phyloP scores from a whole-genome alignment of 2,329 filamentous ascomycete species.

The Emericellopsis cladophorae region DNA sequence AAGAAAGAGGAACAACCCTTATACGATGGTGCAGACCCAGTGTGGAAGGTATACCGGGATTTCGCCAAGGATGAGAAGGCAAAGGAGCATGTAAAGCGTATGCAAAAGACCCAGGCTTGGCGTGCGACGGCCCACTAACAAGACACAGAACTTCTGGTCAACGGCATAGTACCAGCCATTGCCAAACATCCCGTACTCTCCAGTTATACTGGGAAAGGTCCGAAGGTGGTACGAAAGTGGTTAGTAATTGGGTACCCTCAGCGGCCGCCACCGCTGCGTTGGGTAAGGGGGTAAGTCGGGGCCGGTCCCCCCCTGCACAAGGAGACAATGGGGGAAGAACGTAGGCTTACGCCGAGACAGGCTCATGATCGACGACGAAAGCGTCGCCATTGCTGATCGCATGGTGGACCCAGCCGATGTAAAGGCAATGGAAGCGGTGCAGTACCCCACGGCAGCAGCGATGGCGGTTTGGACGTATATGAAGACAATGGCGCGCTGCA shows the following conservation, averaged over 20 bases:
- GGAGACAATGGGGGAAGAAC: constrained; percentile 8
- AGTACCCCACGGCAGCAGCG: constrained; percentile 41
- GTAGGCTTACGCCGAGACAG: constrained; percentile 15
- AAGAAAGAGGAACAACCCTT: constrained; percentile 31
- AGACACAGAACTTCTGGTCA: constrained; percentile 21
- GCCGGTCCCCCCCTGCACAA: not conserved
- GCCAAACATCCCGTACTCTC: constrained; percentile 27
- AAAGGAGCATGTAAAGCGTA: constrained; percentile 33
- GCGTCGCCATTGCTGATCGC: constrained; percentile 31
- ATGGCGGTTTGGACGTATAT: constrained; percentile 33
- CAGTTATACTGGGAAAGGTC: constrained; percentile 26
- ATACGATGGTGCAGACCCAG: constrained; percentile 45
- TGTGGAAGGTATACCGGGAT: constrained; percentile 48
- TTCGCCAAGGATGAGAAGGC: constrained; percentile 40
- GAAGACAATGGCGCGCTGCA: too few species aligned
- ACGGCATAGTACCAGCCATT: constrained; percentile 21
- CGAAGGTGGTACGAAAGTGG: constrained; percentile 40
- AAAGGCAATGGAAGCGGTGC: constrained; percentile 28
- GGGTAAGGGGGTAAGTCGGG: constrained; percentile 42
- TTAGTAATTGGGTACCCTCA: constrained; percentile 48
- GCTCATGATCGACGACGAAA: constrained; percentile 34
- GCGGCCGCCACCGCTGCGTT: constrained; percentile 44
- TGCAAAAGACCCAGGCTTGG: constrained; percentile 5
- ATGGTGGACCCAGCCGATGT: constrained; percentile 35
- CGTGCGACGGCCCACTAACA: not conserved